These are phyloP conservation scores for Biscogniauxia sp. DNA, from an alignment of 2,329 filamentous ascomycete species.

Conservation along the genomic window DNA sequence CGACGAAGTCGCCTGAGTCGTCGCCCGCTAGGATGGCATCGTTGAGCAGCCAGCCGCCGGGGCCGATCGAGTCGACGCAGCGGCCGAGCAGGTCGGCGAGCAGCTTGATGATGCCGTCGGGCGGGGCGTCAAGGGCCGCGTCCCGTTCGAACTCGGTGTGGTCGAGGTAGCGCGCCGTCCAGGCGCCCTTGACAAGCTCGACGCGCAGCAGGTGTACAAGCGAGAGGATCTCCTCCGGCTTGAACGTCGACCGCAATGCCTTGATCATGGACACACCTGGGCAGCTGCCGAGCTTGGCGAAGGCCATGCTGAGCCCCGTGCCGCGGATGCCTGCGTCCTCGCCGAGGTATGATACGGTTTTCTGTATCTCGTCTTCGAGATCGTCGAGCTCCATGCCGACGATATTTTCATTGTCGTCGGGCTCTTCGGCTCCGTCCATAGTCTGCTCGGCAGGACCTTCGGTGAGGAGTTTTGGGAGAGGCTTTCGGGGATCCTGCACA, in stretches of 20 bases:
- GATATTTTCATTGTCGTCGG: constrained; percentile 31
- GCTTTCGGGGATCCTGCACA: constrained; percentile 42
- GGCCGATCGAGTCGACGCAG: constrained; percentile 73
- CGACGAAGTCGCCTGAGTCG: constrained; percentile 62
- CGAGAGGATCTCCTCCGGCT: constrained; percentile 66
- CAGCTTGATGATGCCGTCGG: constrained; percentile 67
- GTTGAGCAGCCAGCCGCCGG: constrained; percentile 70
- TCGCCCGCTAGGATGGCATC: constrained; percentile 51
- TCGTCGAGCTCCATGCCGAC: constrained; percentile 56
- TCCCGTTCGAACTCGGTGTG: constrained; percentile 46
- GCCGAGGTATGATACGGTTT: constrained; percentile 65
- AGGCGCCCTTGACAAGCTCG: constrained; percentile 71
- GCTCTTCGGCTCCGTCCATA: constrained; percentile 25
- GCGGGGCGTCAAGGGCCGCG: constrained; percentile 48
- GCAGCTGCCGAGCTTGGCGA: constrained; percentile 67
- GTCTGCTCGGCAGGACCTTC: constrained; percentile 26
- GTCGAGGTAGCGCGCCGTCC: constrained; percentile 71
- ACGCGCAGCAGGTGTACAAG: constrained; percentile 71
- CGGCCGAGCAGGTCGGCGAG: constrained; percentile 70
- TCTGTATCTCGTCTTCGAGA: constrained; percentile 63
- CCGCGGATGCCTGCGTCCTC: constrained; percentile 62
- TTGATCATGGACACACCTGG: constrained; percentile 58
- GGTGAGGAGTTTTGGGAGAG: constrained; percentile 31
- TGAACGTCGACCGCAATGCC: constrained; percentile 61
- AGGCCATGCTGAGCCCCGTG: constrained; percentile 63